A percentile compares a stretch with the other conserved stretches of the same genome.
These are phyloP conservation scores for Babjeviella inositovora DNA, from an alignment of 805 yeast species.

Conservation along the genomic window DNA sequence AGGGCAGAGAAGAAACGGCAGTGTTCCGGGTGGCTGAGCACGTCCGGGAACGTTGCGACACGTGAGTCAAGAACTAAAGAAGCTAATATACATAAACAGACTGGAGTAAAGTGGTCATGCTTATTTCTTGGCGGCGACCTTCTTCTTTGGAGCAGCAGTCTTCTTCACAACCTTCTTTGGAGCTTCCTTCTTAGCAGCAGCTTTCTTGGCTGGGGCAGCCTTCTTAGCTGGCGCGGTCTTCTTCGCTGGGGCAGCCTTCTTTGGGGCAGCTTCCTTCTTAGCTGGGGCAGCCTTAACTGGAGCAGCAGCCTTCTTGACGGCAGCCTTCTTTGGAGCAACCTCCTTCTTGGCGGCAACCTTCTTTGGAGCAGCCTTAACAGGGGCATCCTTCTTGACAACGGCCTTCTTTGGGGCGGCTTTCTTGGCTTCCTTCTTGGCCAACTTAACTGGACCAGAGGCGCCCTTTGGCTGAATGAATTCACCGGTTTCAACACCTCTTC, in stretches of 20 bases:
- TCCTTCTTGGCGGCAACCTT: conserved; percentile 4
- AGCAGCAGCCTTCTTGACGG: conserved; percentile 7
- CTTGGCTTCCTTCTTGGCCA: conserved; percentile 24
- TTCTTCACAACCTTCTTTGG: too few species aligned
- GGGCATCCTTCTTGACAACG: conserved; percentile 5
- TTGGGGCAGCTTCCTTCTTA: conserved; percentile 1
- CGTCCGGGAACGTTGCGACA: too few species aligned
- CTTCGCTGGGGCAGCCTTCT: conserved; percentile 2
- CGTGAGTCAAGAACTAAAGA: too few species aligned
- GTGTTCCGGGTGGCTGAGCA: too few species aligned
- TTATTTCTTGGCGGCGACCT: too few species aligned
- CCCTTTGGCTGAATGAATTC: conserved; percentile 79
- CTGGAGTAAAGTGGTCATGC: too few species aligned
- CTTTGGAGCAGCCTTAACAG: conserved; percentile 5
- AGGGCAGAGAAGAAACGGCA: too few species aligned
- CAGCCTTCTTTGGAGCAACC: conserved; percentile 6
- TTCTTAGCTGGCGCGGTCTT: too few species aligned
- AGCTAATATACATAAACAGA: too few species aligned
- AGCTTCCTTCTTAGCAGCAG: too few species aligned
- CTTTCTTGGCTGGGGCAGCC: too few species aligned
- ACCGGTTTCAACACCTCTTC: conserved; percentile 68
- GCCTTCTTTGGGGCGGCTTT: conserved; percentile 14
- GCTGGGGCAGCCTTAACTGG: conserved; percentile 1
- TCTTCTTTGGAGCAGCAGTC: too few species aligned
- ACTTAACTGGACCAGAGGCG: conserved; percentile 73